phyloP scores from a whole-genome alignment of 75 land plant species.

The Larix kaempferi region DNA sequence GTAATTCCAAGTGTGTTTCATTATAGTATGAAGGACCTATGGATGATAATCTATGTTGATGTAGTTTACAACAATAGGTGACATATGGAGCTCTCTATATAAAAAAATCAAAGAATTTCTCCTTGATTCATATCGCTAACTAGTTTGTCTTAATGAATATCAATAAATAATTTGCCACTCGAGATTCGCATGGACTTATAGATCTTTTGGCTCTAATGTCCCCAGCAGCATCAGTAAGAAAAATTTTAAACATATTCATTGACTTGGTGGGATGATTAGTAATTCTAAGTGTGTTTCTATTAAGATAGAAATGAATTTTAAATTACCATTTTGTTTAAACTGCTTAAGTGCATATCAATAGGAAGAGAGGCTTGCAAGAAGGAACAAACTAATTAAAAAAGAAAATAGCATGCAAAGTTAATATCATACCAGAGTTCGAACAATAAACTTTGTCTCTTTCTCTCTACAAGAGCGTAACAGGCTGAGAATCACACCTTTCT shows the following conservation, averaged over 20 bases:
- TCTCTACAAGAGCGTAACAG: constrained; percentile 89
- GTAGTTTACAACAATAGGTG: not conserved
- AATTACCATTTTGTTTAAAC: not conserved
- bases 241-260: too few relatives aligned
- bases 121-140: too few relatives aligned
- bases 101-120: too few relatives aligned
- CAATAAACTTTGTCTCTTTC: constrained; percentile 91
- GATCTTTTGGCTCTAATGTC: too few relatives aligned
- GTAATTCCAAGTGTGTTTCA: not conserved
- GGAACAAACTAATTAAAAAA: not conserved
- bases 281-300: not conserved
- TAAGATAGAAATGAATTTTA: not conserved
- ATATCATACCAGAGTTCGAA: constrained; percentile 83
- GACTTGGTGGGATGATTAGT: too few relatives aligned
- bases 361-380: not conserved
- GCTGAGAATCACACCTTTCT: constrained; percentile 66
- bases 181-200: too few relatives aligned
- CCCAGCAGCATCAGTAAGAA: too few relatives aligned
- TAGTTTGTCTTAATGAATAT: too few relatives aligned
- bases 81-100: not conserved
- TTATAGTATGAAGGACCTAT: too few relatives aligned
- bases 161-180: too few relatives aligned
- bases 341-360: not conserved
- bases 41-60: not conserved
- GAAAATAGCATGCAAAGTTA: not conserved